Evolutionary conservation across 208 protist genomes (phyloP), one percentile per base, ranked within the genome.

Genomic region (Acanthamoeba lenticulata): DNA sequence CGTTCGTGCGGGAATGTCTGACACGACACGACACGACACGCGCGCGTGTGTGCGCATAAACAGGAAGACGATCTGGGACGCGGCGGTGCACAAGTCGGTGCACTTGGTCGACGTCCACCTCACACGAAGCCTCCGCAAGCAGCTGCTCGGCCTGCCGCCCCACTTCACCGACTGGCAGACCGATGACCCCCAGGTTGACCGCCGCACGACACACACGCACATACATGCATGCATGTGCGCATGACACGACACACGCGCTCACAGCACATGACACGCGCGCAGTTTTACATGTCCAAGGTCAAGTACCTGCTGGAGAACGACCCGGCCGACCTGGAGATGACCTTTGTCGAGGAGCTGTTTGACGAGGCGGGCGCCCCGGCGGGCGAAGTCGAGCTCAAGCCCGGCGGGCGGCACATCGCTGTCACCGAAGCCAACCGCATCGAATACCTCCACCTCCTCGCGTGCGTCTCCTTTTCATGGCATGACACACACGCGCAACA

Each of bases 371-470:
- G 77, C 34, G 9, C 6, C 24, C 44, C 45, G n/a, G 44, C 32
- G 6, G 44, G 44, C 44, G 77, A 98, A 65, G 97, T 98, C 32
- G 98, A 99, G 92, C 97, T 99, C 47, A 96, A 98, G 88, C 97
- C 98, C 27, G 96, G 98, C 72, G 99, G 99, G 2, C 89, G 94
- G 1, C 96, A 99, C 44, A 98, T 98, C 17, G 89, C 95, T 34
- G 99, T 99, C 38, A 99, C 98, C 13, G 98, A 99, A 69, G 96
- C 95, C 3, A 99, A 99, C 95, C 93, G 95, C 34, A 9, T 57
- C 1, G 98, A 99, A 96, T 99, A 99, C 96, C 97, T 99, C 6
- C 95, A 97, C 1, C 97, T 99, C 0, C 96, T 99, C n/a, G 65
- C 65, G 65, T 74, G 52, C 44, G 1, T 40, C 38, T 27, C 38